Base-by-base conservation (phyloP, 1,284 basidiomycete species). In the Nidula niveotomentosa region DNA sequence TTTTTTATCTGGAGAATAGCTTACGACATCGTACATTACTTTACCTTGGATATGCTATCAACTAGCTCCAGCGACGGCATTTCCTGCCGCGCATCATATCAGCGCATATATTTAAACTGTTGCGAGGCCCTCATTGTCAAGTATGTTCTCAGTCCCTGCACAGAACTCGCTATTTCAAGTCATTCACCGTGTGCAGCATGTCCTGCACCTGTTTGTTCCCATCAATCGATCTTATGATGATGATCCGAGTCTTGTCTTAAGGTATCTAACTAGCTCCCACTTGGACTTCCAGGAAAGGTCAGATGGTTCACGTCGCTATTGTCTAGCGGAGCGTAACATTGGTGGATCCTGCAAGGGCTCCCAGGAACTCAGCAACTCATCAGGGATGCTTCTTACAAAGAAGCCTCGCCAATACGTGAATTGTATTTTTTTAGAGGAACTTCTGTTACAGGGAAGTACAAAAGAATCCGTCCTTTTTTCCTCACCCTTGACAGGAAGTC, bases 121-220 rank as follows among this genome's bases (percentile, higher is more conserved):
- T 30, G 30, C 30, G 30, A 30, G 30, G 30, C 30, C 30, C 30
- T 30, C 30, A 6, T 30, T 30, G 30, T 30, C 30, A 30, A 30
- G 30, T 30, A 30, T 30, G 5, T 30, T 30, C 30, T 30, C 30
- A 30, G 30, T 30, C 30, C 30, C 30, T 30, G 30, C 30, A 30
- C 30, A 30, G 30, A 30, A 30, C 5, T 30, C 30, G 30, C 30
- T 6, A 30, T 30, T 30, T 30, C 30, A 30, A 30, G 30, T 30
- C 30, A 6, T 30, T 30, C 30, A 30, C 30, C 30, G 30, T 30
- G 30, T 41, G 45, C 18, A 47, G n/a, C 13, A 23, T 23, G 35
- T 36, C 23, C n/a, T 49, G 48, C 48, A 36, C 30, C 13, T 49
- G 48, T 49, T 49, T 49, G 48, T 49, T 49, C 48, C 48, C 48